Conservation (phyloP, 179 eudicot genomes). For the Drosera spatulata region DNA sequence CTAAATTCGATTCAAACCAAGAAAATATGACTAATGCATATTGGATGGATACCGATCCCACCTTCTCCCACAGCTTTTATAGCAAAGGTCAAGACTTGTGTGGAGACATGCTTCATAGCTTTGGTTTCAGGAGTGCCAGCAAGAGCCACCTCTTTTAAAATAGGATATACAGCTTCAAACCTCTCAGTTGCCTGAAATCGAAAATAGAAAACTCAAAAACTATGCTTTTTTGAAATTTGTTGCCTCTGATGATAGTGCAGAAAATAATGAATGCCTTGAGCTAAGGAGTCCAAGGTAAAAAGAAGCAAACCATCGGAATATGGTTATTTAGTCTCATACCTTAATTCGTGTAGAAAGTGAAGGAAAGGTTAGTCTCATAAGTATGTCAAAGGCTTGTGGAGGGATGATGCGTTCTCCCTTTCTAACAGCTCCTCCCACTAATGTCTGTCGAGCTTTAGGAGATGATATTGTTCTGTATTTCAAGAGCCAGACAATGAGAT, state of each 20-base stretch:
- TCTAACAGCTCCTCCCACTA: conserved; percentile 39
- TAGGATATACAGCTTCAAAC: conserved; percentile 40
- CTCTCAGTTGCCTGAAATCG: conserved; percentile 34
- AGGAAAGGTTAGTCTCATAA: conserved; percentile 41
- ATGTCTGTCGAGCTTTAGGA: conserved; percentile 36
- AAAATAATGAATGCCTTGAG: background rate
- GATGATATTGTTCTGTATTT: conserved; percentile 25
- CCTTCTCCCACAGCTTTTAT: conserved; percentile 32
- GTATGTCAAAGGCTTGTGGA: conserved; percentile 34
- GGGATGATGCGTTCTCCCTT: conserved; percentile 50
- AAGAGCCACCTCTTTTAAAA: conserved; percentile 40
- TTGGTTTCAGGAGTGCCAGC: conserved; percentile 34
- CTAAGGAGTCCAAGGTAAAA: background rate
- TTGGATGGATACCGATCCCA: background rate
- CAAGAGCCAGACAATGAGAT: conserved; percentile 1
- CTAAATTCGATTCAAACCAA: background rate
- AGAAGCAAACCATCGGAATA: background rate
- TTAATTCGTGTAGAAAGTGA: conserved; percentile 28
- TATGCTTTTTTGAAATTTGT: background rate
- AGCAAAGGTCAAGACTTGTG: conserved; percentile 23
- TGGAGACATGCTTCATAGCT: conserved; percentile 30
- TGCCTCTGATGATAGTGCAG: conserved; percentile 1
- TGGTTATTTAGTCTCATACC: conserved; percentile 14
- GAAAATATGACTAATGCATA: background rate
- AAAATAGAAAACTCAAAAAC: background rate